Conservation (phyloP, 257 asterid species). For the Solanum appendiculatum region DNA sequence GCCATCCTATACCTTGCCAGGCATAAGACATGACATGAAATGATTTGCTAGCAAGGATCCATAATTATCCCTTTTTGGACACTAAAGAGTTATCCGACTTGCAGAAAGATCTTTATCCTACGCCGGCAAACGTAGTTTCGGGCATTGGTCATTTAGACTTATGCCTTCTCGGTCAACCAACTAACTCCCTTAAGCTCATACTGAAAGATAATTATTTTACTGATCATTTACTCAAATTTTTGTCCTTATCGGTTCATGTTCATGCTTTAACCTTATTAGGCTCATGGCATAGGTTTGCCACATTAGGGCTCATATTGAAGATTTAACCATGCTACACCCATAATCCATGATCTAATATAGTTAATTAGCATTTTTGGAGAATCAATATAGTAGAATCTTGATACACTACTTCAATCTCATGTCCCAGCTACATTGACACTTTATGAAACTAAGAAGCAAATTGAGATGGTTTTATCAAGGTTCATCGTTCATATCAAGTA, state of each 20-base stretch:
- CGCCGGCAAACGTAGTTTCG: no score
- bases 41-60: background rate
- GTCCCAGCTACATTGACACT: no score
- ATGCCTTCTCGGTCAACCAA: background rate
- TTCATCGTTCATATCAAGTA: no score
- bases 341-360: no score
- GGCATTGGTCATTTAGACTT: no score
- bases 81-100: background rate
- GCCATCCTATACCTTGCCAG: background rate
- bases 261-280: background rate
- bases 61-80: background rate
- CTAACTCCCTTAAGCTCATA: background rate
- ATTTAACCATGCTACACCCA: background rate
- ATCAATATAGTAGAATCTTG: no score
- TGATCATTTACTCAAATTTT: background rate
- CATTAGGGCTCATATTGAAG: background rate
- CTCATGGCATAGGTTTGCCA: background rate
- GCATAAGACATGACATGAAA: background rate
- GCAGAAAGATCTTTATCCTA: background rate
- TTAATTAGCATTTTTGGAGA: no score
- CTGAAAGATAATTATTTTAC: no score
- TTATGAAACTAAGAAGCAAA: no score
- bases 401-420: no score
- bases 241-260: background rate
- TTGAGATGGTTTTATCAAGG: no score